Percentiles rank a stretch among this genome's conserved stretches.
These are phyloP conservation scores for Gossypium bickii DNA, from an alignment of 345 rosid species.

Conservation along the genomic window DNA sequence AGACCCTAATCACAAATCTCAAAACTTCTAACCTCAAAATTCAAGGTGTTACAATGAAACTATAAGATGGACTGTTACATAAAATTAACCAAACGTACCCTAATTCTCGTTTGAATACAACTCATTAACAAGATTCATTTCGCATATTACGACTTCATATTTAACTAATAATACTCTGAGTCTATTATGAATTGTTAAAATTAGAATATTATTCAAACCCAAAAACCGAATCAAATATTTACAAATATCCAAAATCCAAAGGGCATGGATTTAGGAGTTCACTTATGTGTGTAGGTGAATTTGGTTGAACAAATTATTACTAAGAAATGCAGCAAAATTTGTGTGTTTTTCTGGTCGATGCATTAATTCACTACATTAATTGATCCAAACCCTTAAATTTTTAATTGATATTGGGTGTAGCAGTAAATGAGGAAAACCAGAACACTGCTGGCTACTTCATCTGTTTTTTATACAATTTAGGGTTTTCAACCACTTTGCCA, in stretches of 20 bases:
- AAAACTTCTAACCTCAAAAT: too few species aligned
- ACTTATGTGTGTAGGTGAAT: not conserved
- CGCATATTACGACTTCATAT: too few species aligned
- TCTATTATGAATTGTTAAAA: not conserved
- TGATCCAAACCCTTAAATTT: not conserved
- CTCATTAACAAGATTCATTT: too few species aligned
- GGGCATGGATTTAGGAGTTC: not conserved
- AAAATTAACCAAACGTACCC: not conserved
- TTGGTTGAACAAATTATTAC: constrained; percentile 4
- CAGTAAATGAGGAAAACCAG: constrained; percentile 6
- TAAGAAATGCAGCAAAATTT: not conserved
- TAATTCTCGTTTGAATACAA: not conserved
- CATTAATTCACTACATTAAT: constrained; percentile 3
- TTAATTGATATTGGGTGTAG: not conserved
- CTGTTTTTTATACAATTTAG: not conserved
- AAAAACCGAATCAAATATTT: not conserved
- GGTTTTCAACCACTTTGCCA: constrained; percentile 10
- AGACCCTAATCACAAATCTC: too few species aligned
- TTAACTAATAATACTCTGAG: not conserved
- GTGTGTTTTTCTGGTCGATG: constrained; percentile 3
- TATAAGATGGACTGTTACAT: too few species aligned
- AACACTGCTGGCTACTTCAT: not conserved
- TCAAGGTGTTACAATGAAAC: too few species aligned
- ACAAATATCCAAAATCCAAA: not conserved
- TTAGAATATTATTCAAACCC: not conserved